phyloP scores from a whole-genome alignment of 768 basidiomycete species.

The Rhodotorula paludigena region DNA sequence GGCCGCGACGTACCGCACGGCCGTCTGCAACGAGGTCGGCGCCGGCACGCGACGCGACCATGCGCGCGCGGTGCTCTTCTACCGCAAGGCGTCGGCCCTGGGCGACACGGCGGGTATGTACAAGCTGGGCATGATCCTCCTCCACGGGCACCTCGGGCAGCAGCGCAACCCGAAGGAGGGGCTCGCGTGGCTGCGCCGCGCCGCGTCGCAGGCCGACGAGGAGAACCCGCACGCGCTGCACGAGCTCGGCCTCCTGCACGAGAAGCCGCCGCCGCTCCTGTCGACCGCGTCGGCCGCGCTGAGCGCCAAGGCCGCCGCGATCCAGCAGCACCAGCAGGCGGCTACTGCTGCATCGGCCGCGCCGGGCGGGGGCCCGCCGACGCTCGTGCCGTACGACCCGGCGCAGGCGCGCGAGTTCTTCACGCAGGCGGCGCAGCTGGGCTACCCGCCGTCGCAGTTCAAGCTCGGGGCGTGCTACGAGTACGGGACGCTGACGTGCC shows the following conservation, averaged over 20 bases:
- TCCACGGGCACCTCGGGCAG: slow-evolving; percentile 77
- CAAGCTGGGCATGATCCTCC: slow-evolving; percentile 96
- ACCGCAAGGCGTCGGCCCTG: slow-evolving; percentile 89
- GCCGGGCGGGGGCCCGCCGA: slow-evolving; percentile 44
- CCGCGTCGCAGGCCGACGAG: slow-evolving; percentile 94
- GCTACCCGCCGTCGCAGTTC: slow-evolving; percentile 88
- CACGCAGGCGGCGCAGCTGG: slow-evolving; percentile 84
- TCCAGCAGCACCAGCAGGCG: slow-evolving; percentile 7
- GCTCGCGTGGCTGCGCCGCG: slow-evolving; percentile 86
- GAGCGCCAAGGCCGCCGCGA: slow-evolving; percentile 2
- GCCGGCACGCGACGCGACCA: slow-evolving; percentile 88
- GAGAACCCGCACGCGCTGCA: slow-evolving; percentile 90
- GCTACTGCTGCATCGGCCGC: too few relatives aligned
- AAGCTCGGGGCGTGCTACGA: slow-evolving; percentile 94
- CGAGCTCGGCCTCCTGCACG: slow-evolving; percentile 55
- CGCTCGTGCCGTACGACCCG: slow-evolving; percentile 71
- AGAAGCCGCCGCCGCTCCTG: slow-evolving; percentile 49
- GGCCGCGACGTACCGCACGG: slow-evolving; percentile 89
- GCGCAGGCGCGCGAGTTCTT: slow-evolving; percentile 76
- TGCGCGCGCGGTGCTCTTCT: slow-evolving; percentile 84
- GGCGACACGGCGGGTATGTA: slow-evolving; percentile 99
- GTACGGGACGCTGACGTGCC: slow-evolving; percentile 80
- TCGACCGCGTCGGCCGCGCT: slow-evolving; percentile 25
- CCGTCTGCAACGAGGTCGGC: slow-evolving; percentile 97
- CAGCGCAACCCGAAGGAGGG: slow-evolving; percentile 83